Percentiles rank a stretch among this genome's conserved stretches.
Evolutionary conservation across 768 basidiomycete species (phyloP).

Genomic region (Tubosaeta brunneosetosa): DNA sequence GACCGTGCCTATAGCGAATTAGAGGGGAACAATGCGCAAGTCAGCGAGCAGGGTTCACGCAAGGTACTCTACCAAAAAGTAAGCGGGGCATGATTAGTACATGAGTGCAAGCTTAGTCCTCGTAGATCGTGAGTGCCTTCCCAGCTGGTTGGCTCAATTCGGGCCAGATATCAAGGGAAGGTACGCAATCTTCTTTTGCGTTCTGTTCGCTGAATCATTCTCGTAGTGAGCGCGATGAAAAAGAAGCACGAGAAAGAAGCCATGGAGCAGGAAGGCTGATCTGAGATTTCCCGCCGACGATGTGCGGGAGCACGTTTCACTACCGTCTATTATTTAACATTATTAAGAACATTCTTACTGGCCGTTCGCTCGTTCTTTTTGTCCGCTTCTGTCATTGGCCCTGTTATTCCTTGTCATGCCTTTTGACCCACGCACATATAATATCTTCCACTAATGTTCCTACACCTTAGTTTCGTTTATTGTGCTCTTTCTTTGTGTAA

Average conservation of each 20-base stretch:
- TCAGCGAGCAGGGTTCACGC: slow-evolving; percentile 76
- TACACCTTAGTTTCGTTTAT: slow-evolving; percentile 15
- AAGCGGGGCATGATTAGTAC: slow-evolving; percentile 3
- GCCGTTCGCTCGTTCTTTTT: not conserved
- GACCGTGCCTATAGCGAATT: slow-evolving; percentile 36
- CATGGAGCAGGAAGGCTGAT: slow-evolving; percentile 50
- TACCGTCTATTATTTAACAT: slow-evolving; percentile 12
- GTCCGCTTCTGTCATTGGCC: not conserved
- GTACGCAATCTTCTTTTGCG: slow-evolving; percentile 37
- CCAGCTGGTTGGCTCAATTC: slow-evolving; percentile 84
- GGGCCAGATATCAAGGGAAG: slow-evolving; percentile 82
- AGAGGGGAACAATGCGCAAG: slow-evolving; percentile 64
- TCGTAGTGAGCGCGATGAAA: slow-evolving; percentile 77
- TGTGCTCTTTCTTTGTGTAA: slow-evolving; percentile 5
- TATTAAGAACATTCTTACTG: slow-evolving; percentile 13
- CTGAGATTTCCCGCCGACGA: not conserved
- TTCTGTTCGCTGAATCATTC: not conserved
- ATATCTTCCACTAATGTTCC: slow-evolving; percentile 13
- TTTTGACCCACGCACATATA: slow-evolving; percentile 6
- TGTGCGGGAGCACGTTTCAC: not conserved
- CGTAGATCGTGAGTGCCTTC: slow-evolving; percentile 71
- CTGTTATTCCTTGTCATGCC: not conserved
- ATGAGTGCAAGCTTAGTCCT: not conserved
- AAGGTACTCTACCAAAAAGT: slow-evolving; percentile 82
- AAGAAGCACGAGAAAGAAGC: slow-evolving; percentile 73